A percentile compares a stretch with the other conserved stretches of the same genome.
Conservation (phyloP, 176 grass and related monocot genomes). For the Cocos nucifera region DNA sequence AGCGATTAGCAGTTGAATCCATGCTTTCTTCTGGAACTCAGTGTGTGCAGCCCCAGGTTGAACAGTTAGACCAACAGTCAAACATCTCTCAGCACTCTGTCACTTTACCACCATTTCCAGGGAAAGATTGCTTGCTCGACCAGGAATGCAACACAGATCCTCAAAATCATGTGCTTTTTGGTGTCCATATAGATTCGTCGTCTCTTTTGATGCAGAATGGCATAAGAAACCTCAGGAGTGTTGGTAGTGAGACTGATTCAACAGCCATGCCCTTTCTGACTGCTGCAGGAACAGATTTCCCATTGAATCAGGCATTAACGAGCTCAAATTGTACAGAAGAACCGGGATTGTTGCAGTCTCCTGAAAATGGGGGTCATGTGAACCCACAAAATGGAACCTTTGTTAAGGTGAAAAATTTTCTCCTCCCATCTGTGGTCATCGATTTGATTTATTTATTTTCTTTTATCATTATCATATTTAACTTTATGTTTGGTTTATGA, state of each 20-base stretch:
- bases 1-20: constrained; percentile 57
- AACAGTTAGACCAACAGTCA: constrained; percentile 29
- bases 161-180: constrained; percentile 18
- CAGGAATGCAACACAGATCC: constrained; percentile 47
- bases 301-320: constrained; percentile 42
- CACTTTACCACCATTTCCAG: constrained; percentile 34
- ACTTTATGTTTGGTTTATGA: no score
- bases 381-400: constrained; percentile 77
- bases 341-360: constrained; percentile 39
- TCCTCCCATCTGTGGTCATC: background rate
- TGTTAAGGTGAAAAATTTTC: constrained; percentile 58
- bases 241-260: constrained; percentile 36
- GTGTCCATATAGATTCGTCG: constrained; percentile 44
- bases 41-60: constrained; percentile 35
- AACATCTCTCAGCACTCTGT: constrained; percentile 39
- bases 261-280: constrained; percentile 59
- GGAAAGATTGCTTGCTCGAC: constrained; percentile 37
- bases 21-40: constrained; percentile 29
- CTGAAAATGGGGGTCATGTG: constrained; percentile 46
- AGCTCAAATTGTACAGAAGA: constrained; percentile 57
- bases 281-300: constrained; percentile 47
- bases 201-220: constrained; percentile 52
- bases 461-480: background rate
- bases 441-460: no score
- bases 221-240: constrained; percentile 30